phyloP scores from a whole-genome alignment of 192 early-diverging fungal species.

The Coemansia sp. region DNA sequence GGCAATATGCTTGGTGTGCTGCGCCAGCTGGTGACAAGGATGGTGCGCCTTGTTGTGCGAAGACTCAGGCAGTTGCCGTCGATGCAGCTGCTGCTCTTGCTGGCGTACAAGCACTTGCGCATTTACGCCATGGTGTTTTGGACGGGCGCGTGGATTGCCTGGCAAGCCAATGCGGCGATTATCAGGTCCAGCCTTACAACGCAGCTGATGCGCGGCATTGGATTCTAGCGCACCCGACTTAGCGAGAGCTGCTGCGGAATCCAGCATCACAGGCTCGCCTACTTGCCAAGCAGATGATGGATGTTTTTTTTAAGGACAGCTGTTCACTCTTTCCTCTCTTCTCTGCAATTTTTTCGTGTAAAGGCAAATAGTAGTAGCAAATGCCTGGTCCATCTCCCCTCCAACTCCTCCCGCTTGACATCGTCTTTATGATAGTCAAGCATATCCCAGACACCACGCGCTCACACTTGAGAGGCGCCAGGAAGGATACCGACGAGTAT shows the following conservation, averaged over 20 bases:
- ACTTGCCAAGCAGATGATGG: no score
- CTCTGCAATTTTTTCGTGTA: no score
- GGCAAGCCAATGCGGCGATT: constrained; percentile 47
- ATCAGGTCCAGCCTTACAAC: constrained; percentile 36
- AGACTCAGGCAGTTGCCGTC: constrained; percentile 19
- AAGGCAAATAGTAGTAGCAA: background rate
- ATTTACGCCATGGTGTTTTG: constrained; percentile 41
- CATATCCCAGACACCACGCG: background rate
- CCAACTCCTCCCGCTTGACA: background rate
- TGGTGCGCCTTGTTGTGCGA: constrained; percentile 10
- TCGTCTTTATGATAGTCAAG: background rate
- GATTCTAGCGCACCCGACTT: no score
- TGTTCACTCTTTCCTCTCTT: no score
- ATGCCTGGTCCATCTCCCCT: background rate
- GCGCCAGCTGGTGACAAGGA: constrained; percentile 1
- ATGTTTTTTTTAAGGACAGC: no score
- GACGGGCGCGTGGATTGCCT: constrained; percentile 42
- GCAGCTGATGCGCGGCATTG: constrained; percentile 36
- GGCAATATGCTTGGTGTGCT: constrained; percentile 7
- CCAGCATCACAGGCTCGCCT: no score
- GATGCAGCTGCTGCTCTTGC: constrained; percentile 27
- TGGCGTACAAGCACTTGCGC: constrained; percentile 48
- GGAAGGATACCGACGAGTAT: background rate
- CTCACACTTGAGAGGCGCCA: background rate
- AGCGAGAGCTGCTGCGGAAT: no score